Evolutionary conservation across 106 monocot species (phyloP).

Genomic region (Agapanthus africanus): DNA sequence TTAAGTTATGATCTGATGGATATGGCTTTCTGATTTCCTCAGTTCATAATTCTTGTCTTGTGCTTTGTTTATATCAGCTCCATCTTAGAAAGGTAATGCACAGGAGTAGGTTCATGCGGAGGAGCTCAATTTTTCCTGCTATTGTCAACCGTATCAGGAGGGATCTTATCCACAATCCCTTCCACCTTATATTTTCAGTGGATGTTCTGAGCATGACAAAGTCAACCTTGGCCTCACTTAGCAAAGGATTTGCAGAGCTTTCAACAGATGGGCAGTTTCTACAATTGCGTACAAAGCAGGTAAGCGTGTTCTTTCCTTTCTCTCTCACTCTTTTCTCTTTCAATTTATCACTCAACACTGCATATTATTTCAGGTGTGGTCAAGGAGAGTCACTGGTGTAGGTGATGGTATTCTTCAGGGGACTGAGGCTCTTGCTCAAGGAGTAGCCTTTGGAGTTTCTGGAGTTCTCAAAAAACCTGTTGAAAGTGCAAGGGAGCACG

Average conservation of each 20-base stretch:
- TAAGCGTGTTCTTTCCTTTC: conserved; percentile 9
- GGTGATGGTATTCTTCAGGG: conserved; percentile 98
- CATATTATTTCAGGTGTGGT: conserved; percentile 56
- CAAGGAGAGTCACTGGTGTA: conserved; percentile 92
- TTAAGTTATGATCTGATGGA: too few species aligned
- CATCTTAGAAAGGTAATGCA: conserved; percentile 91
- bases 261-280: conserved; percentile 95
- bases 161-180: conserved; percentile 96
- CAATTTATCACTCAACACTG: not conserved
- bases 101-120: conserved; percentile 63
- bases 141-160: conserved; percentile 78
- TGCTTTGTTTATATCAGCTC: conserved; percentile 39
- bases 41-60: not conserved
- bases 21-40: too few species aligned
- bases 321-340: not conserved
- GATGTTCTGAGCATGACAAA: conserved; percentile 97
- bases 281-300: conserved; percentile 90
- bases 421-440: conserved; percentile 95
- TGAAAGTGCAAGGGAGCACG: conserved; percentile 80
- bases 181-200: conserved; percentile 92
- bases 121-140: conserved; percentile 74
- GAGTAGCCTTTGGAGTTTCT: conserved; percentile 96
- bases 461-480: conserved; percentile 88
- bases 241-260: conserved; percentile 98
- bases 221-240: conserved; percentile 92